Conservation (phyloP, 2,329 filamentous ascomycete species). For the Blastomyces gilchristii region DNA sequence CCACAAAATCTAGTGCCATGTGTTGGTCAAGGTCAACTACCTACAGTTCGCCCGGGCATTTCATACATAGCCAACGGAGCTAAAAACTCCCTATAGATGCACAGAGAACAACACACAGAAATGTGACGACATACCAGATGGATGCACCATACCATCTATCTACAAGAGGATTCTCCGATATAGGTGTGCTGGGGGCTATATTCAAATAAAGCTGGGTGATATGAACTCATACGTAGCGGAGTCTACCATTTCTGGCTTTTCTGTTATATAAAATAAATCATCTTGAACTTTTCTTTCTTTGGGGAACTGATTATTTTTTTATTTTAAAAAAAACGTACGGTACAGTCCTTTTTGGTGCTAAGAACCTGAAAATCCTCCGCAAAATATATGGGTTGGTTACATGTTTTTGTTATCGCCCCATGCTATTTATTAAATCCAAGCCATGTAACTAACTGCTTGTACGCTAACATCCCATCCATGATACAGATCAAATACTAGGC, state of each 20-base stretch:
- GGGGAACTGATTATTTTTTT: background rate
- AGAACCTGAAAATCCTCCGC: background rate
- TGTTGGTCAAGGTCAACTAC: background rate
- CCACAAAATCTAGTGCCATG: background rate
- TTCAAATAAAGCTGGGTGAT: background rate
- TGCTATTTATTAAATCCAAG: background rate
- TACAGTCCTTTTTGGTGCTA: background rate
- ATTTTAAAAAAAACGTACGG: too few species aligned
- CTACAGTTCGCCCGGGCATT: background rate
- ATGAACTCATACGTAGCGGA: background rate
- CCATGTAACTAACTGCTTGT: too few species aligned
- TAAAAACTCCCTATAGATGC: background rate
- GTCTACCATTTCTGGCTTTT: background rate
- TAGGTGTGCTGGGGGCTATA: background rate
- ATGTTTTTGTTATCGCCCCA: background rate
- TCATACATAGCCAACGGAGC: background rate
- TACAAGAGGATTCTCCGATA: background rate
- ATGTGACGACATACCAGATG: background rate
- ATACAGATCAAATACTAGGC: background rate
- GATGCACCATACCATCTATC: background rate
- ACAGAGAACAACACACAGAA: conserved; percentile 1
- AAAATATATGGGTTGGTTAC: conserved; percentile 1
- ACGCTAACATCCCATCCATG: background rate
- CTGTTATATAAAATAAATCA: background rate
- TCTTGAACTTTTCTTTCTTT: too few species aligned